A percentile compares a stretch with the other conserved stretches of the same genome.
Conservation (phyloP, 202 grass and related monocot genomes). For the Eragrostis tef region DNA sequence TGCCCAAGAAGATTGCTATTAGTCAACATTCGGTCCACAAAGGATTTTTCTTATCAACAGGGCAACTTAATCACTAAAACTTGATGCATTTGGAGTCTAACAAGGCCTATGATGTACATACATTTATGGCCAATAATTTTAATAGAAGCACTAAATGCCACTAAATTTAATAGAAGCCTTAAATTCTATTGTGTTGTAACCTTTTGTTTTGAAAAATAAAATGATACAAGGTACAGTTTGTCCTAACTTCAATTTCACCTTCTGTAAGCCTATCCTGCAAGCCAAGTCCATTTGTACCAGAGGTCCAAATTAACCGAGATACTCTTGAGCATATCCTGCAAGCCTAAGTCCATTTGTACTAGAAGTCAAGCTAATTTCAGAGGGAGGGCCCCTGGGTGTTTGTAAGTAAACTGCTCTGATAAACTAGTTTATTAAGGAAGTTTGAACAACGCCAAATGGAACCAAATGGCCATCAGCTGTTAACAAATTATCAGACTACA, state of each 20-base stretch:
- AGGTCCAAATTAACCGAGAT: too few species aligned
- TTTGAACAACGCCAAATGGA: not conserved
- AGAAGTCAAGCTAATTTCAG: not conserved
- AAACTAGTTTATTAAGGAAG: not conserved
- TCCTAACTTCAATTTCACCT: not conserved
- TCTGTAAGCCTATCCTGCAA: not conserved
- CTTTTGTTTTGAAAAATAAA: too few species aligned
- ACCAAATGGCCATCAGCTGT: not conserved
- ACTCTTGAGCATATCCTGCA: not conserved
- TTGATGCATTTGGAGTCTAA: not conserved
- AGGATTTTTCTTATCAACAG: not conserved
- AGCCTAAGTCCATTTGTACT: not conserved
- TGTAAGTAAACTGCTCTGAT: not conserved
- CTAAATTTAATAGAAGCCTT: too few species aligned
- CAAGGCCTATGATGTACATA: slow-evolving; percentile 5
- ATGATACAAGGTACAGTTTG: not conserved
- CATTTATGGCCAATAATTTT: not conserved
- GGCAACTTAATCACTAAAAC: not conserved
- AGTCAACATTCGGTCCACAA: not conserved
- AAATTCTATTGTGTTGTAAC: too few species aligned
- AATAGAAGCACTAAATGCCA: not conserved
- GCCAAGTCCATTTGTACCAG: too few species aligned
- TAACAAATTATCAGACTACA: not conserved
- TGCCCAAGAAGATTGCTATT: too few species aligned
- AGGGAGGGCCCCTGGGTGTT: too few species aligned